Evolutionary conservation across 345 rosid genomes (phyloP).

Genomic region (Brassica cretica): DNA sequence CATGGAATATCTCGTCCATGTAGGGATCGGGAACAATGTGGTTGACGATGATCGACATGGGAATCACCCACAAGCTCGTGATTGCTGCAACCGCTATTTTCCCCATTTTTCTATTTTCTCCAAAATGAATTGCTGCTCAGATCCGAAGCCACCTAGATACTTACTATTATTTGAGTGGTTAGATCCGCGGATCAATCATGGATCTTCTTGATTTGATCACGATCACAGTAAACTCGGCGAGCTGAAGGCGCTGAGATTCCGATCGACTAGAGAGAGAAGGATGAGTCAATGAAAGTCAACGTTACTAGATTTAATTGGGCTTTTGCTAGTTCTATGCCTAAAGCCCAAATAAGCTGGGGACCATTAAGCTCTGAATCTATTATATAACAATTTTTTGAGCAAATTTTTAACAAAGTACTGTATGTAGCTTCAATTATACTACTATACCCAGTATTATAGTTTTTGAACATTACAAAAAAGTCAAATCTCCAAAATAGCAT

Average conservation of each 20-base stretch:
- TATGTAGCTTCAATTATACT: neutral
- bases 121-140: neutral
- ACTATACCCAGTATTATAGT: neutral
- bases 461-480: neutral
- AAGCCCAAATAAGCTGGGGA: constrained; percentile 6
- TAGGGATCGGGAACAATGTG: constrained; percentile 74
- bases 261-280: constrained; percentile 2
- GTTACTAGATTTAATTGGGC: constrained; percentile 1
- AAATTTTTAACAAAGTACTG: too few relatives aligned
- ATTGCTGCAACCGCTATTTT: constrained; percentile 58
- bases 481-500: too few relatives aligned
- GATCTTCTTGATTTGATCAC: neutral
- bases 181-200: constrained; percentile 1
- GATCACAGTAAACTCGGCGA: neutral
- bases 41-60: constrained; percentile 66
- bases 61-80: constrained; percentile 78
- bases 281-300: constrained; percentile 16
- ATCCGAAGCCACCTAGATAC: neutral
- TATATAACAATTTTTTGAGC: neutral
- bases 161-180: neutral
- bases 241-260: constrained; percentile 18
- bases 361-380: neutral
- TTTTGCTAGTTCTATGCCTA: neutral
- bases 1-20: constrained; percentile 97
- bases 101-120: constrained; percentile 49